Base-by-base conservation (phyloP, 441 rosid species). In the Eutrema salsugineum region DNA sequence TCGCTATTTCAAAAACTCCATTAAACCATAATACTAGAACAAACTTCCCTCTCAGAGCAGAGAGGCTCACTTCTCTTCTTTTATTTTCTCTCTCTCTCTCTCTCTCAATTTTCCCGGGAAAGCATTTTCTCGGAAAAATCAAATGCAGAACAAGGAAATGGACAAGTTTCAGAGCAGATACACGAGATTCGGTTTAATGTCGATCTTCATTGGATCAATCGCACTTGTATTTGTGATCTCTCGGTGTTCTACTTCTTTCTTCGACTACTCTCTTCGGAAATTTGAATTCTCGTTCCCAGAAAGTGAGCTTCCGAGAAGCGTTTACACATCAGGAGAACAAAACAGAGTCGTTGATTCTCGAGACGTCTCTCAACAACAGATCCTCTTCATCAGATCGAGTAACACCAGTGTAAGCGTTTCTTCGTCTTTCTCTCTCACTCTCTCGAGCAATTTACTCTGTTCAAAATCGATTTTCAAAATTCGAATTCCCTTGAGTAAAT, bases 151-250 rank as follows among this genome's bases (percentile, higher is more conserved):
- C 5, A 8, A 40, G 56, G 12, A 48, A n/a, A 76, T 76, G 79
- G 67, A 64, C 10, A 63, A 57, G 57, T 50, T 63, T 56, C 71
- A 57, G 24, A 1, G 14, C 6, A 9, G 49, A 56, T 17, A 36
- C 17, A 70, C 74, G 28, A 30, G 69, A 28, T 17, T 35, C 51
- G 50, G 62, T 15, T 76, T 76, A 55, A 14, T 64, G 1, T 56
- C 36, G 49, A 48, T 76, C 36, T 70, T 47, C 5, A 11, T 76
- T 8, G 79, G 66, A 70, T 69, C 79, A 1, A 70, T 76, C 67
- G 76, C 79, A 6, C 47, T 70, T 1, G 47, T 76, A 0, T 22
- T 5, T 9, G 4, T 65, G 56, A 48, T 70, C 61, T 56, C 79
- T 70, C 67, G 55, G 1, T 56, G 9, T 11, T 76, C 79, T 1